Percentiles rank a stretch among this genome's conserved stretches.
These are phyloP conservation scores for Carex pumila DNA, from an alignment of 176 grass and related monocot genomes.

Conservation along the genomic window DNA sequence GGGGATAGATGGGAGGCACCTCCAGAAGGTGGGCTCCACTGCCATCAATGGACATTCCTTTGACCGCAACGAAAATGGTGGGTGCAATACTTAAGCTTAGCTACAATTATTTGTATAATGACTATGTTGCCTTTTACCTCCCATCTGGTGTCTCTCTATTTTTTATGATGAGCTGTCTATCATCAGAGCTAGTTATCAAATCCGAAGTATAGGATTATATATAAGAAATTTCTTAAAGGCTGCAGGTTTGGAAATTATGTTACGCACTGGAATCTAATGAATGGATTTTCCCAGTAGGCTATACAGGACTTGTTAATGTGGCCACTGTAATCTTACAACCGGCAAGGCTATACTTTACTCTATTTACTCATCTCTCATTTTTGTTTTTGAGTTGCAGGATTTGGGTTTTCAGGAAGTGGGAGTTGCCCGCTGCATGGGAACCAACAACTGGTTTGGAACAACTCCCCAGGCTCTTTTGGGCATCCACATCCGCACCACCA, in stretches of 20 bases:
- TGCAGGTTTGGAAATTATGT: neutral
- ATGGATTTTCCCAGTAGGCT: neutral
- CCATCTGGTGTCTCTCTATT: neutral
- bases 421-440: slow-evolving; percentile 47
- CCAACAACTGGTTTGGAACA: slow-evolving; percentile 66
- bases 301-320: neutral
- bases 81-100: slow-evolving; percentile 14
- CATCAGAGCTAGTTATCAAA: neutral
- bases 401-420: slow-evolving; percentile 70
- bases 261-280: neutral
- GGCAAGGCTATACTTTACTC: neutral
- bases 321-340: neutral
- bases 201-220: neutral
- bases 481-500: slow-evolving; percentile 3
- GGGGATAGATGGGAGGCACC: slow-evolving; percentile 37
- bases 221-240: neutral
- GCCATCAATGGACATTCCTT: slow-evolving; percentile 63
- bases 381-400: slow-evolving; percentile 32
- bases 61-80: slow-evolving; percentile 53
- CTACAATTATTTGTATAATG: neutral
- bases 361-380: slow-evolving; percentile 19
- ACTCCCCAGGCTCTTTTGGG: slow-evolving; percentile 31
- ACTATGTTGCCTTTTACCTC: neutral
- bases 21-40: slow-evolving; percentile 55
- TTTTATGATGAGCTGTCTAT: neutral